A percentile compares a stretch with the other conserved stretches of the same genome.
Evolutionary conservation across 208 protist species (phyloP).

Genomic region (Leptomonas pyrrhocoris): DNA sequence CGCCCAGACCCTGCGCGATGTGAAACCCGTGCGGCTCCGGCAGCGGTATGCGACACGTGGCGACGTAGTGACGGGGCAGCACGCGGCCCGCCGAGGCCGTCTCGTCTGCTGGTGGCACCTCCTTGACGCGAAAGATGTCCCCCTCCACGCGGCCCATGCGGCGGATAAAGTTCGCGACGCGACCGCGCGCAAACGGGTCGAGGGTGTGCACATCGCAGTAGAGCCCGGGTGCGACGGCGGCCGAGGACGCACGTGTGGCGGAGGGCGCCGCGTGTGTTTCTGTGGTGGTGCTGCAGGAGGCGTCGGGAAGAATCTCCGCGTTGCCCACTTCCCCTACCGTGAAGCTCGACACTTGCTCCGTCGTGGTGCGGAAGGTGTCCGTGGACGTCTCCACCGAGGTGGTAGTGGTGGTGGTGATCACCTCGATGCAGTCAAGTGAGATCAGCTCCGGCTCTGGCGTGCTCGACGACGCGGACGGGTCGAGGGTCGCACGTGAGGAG

Average conservation of each 20-base stretch:
- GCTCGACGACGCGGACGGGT: constrained; percentile 2
- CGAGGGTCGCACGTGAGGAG: neutral
- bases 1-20: constrained; percentile 69
- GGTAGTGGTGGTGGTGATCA: constrained; percentile 14
- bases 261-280: too few species aligned
- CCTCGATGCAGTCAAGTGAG: constrained; percentile 49
- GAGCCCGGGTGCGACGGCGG: neutral
- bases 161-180: constrained; percentile 74
- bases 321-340: neutral
- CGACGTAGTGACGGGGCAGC: constrained; percentile 40
- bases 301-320: neutral
- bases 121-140: constrained; percentile 49
- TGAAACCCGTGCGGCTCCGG: constrained; percentile 63
- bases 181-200: constrained; percentile 73
- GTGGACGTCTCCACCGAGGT: constrained; percentile 7
- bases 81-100: neutral
- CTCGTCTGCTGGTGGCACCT: neutral
- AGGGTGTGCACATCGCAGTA: constrained; percentile 19
- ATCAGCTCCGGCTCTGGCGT: constrained; percentile 56
- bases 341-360: neutral
- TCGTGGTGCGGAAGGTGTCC: neutral
- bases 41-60: constrained; percentile 52
- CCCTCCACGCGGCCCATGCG: constrained; percentile 49
- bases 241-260: neutral
- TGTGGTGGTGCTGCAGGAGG: neutral